phyloP scores from a whole-genome alignment of 495 filamentous ascomycete genomes.

The Penicillium mononematosum region DNA sequence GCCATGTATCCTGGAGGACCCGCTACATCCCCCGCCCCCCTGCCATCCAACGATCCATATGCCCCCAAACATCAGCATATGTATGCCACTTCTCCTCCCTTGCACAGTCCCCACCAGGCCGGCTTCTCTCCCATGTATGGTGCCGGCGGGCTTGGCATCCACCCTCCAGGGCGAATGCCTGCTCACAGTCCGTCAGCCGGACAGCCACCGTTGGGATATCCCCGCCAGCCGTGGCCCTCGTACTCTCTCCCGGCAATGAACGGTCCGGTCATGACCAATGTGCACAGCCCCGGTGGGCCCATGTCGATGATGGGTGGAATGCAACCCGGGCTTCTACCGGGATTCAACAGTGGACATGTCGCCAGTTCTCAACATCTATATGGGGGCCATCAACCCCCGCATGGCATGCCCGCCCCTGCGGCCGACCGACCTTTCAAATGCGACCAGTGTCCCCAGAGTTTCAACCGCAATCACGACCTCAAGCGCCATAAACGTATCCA shows the following conservation, averaged over 20 bases:
- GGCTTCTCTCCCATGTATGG: conserved; percentile 55
- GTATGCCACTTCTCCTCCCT: conserved; percentile 56
- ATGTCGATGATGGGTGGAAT: conserved; percentile 68
- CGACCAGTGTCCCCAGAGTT: conserved; percentile 85
- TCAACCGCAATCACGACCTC: conserved; percentile 95
- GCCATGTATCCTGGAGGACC: conserved; percentile 44
- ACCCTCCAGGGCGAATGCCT: conserved; percentile 56
- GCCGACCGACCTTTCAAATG: conserved; percentile 94
- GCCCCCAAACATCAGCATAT: conserved; percentile 55
- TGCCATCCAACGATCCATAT: conserved; percentile 64
- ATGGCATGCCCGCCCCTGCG: conserved; percentile 43
- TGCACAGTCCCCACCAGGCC: conserved; percentile 63
- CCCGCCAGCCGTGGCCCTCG: conserved; percentile 52
- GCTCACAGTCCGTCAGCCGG: conserved; percentile 47
- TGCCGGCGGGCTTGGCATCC: conserved; percentile 59
- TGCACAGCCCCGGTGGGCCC: conserved; percentile 67
- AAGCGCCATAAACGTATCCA: conserved; percentile 97
- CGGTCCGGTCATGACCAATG: conserved; percentile 75
- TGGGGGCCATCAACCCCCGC: conserved; percentile 46
- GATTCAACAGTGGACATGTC: conserved; percentile 58
- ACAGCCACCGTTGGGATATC: conserved; percentile 47
- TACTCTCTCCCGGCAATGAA: conserved; percentile 60
- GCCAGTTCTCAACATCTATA: conserved; percentile 58
- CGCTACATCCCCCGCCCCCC: conserved; percentile 57
- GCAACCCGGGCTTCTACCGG: conserved; percentile 46